Evolutionary conservation across 176 grass and related monocot species (phyloP), one percentile per base, ranked within the genome.

Genomic region (Rhynchospora pubera): DNA sequence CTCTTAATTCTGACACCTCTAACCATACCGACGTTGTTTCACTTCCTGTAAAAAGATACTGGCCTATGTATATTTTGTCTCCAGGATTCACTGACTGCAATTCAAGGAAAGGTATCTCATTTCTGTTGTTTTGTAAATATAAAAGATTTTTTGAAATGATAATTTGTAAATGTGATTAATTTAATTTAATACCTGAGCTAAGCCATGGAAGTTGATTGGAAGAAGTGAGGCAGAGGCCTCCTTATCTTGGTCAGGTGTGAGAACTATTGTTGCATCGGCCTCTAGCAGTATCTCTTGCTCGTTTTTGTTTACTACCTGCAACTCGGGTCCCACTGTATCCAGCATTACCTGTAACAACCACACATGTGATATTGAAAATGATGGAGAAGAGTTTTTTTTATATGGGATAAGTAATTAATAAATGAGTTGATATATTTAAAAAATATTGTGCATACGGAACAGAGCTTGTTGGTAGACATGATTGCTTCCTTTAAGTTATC

Each of bases 21-120:
- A 97, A 74, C 91, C 90, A 97, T 83, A 97, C 94, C 47, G 91
- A 97, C 62, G 94, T 97, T 70, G 91, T 97, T 85, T 97, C 94
- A 9, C 94, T 94, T 12, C 94, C 94, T 9, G 94, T 97, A 85
- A 97, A 97, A 78, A 97, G 86, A 64, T 97, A 97, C 58, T 97
- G 94, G 0, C 94, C 94, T 9, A 97, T 91, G 71, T 94, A 97
- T 89, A 97, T 97, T 8, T 90, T 91, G 75, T 83, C 94, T 44
- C 94, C 94, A 26, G 90, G 94, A 12, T 86, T 97, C 83, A 97
- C 65, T 24, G 90, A 85, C 94, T 94, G 85, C 77, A 74, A 82
- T 24, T 58, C 42, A 80, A 21, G 61, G 48, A 81, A 55, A 52
- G 47, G 53, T 28, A 4, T 76, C 53, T 53, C 12, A 30, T 50